A percentile compares a stretch with the other conserved stretches of the same genome.
Conservation (phyloP, 1,139 yeast genomes). For the Geotrichum australiense region DNA sequence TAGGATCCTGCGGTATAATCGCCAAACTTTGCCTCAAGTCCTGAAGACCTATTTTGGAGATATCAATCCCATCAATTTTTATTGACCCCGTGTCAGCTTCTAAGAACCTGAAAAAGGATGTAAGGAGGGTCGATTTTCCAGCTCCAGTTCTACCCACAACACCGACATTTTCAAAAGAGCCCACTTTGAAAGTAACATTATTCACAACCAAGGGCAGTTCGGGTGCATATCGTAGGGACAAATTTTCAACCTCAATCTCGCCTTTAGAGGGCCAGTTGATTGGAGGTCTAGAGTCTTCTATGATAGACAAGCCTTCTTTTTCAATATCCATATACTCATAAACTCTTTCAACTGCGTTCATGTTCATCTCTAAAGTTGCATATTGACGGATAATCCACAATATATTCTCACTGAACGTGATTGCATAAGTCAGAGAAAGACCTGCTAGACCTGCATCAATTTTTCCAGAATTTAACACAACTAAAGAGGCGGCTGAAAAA, state of each 20-base stretch:
- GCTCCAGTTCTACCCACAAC: slow-evolving; percentile 99
- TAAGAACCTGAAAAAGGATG: slow-evolving; percentile 86
- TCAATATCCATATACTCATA: slow-evolving; percentile 77
- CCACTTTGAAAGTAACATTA: slow-evolving; percentile 70
- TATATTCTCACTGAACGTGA: slow-evolving; percentile 81
- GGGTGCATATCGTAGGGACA: slow-evolving; percentile 83
- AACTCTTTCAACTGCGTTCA: slow-evolving; percentile 92
- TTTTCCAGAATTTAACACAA: slow-evolving; percentile 52
- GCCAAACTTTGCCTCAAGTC: slow-evolving; percentile 78
- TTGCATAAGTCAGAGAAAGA: slow-evolving; percentile 83
- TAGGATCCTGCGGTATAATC: slow-evolving; percentile 93
- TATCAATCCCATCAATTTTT: slow-evolving; percentile 80
- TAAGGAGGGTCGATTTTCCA: slow-evolving; percentile 92
- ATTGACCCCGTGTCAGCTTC: slow-evolving; percentile 86
- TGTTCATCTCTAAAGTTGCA: slow-evolving; percentile 84
- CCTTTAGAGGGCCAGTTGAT: slow-evolving; percentile 80
- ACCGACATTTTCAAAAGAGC: slow-evolving; percentile 79
- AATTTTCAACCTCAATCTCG: slow-evolving; percentile 62
- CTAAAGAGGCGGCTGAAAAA: slow-evolving; percentile 74
- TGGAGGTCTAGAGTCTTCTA: slow-evolving; percentile 66
- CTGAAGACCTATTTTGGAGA: slow-evolving; percentile 70
- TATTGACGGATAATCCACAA: slow-evolving; percentile 89
- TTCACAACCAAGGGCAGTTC: slow-evolving; percentile 83
- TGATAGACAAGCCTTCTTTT: slow-evolving; percentile 70
- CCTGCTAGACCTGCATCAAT: slow-evolving; percentile 96